A percentile compares a stretch with the other conserved stretches of the same genome.
These are phyloP conservation scores for Boletus coffeatus DNA, from an alignment of 1,284 basidiomycete genomes.

Conservation along the genomic window DNA sequence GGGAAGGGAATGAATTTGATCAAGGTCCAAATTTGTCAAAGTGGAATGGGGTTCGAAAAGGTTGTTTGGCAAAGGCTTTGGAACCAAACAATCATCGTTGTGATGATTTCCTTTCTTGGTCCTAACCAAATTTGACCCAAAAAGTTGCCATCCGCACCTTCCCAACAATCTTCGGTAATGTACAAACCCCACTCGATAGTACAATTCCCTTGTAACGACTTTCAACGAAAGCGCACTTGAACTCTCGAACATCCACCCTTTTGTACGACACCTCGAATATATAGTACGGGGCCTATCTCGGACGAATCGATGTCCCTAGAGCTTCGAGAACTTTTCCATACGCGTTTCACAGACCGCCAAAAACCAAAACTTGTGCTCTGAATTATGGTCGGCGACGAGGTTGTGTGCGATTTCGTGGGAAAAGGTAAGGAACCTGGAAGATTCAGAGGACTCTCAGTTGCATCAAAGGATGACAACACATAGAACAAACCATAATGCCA, in stretches of 20 bases:
- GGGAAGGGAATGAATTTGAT: too few relatives aligned
- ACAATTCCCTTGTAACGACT: not conserved
- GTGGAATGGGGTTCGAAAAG: not conserved
- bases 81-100: constrained; percentile 22
- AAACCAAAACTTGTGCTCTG: not conserved
- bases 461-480: not conserved
- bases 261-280: not conserved
- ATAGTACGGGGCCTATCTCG: not conserved
- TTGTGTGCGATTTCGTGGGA: not conserved
- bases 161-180: too few relatives aligned
- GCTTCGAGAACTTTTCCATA: not conserved
- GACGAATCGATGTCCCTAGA: too few relatives aligned
- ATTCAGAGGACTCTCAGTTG: not conserved
- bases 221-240: not conserved
- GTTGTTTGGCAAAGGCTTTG: constrained; percentile 27
- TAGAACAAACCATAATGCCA: constrained; percentile 64
- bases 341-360: not conserved
- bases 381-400: not conserved
- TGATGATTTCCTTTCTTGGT: too few relatives aligned
- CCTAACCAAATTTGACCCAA: too few relatives aligned
- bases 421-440: not conserved
- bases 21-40: not conserved
- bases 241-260: not conserved
- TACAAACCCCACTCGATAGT: too few relatives aligned
- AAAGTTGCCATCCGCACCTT: too few relatives aligned